Evolutionary conservation across 495 filamentous ascomycete genomes (phyloP), one percentile per base, ranked within the genome.

Genomic region (Neurospora sp.): DNA sequence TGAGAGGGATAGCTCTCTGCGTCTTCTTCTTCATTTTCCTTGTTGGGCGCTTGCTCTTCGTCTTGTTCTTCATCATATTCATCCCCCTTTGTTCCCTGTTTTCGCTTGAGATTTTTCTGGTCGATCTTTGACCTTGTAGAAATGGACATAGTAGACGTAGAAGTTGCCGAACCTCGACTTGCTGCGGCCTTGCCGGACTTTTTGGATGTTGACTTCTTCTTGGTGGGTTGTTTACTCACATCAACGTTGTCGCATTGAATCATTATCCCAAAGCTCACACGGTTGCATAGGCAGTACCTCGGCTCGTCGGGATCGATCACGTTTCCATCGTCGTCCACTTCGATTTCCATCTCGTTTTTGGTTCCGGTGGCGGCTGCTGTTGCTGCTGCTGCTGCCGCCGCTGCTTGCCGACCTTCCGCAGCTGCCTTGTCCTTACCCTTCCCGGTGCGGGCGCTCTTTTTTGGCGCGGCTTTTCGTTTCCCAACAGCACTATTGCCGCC

Each of bases 251-350:
- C 96, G 77, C 96, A 99, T 76, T 90, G 90, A 78, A 99, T 94
- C 96, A 99, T 99, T 37, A 89, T 91, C 69, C 96, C 96, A 79
- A 90, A 97, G 78, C 93, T 97, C 53, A 98, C 94, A 71, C 95
- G 88, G 73, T 94, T 91, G 81, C 96, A 99, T 14, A 96, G 79
- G 81, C 96, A 99, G 80, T 98, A 99, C 69, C 90, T 85, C 16
- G 93, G 90, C 83, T 98, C 96, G 75, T 94, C 87, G 6, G 93
- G 90, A 81, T 97, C 94, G 76, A 97, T 93, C 73, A 91, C 85
- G 77, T 97, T 94, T 8, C 87, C 89, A 70, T 88, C 89, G 71
- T 90, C 89, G 69, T 88, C 87, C 69, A 89, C 84, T 71, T 90
- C 86, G 8, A 83, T 82, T 73, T 85, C 85, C n/a, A 81, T 27